Evolutionary conservation across 2,329 filamentous ascomycete species (phyloP).

Genomic region (Xylariaceae sp.): DNA sequence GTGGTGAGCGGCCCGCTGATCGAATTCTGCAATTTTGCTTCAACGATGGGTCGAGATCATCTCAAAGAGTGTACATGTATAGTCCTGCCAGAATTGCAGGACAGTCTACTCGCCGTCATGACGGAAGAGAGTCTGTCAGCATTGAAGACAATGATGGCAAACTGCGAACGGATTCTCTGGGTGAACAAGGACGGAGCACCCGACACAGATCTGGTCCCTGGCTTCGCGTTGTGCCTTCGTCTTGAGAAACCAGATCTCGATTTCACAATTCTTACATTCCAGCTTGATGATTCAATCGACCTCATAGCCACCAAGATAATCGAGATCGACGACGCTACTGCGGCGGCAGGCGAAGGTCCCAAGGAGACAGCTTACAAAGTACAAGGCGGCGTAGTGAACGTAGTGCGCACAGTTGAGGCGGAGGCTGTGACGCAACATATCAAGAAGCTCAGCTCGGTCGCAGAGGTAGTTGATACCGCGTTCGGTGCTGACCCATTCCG

Average conservation of each 20-base stretch:
- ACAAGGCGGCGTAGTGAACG: not conserved
- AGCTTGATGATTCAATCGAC: not conserved
- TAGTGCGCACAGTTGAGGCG: slow-evolving; percentile 4
- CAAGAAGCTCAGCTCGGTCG: slow-evolving; percentile 1
- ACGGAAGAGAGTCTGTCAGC: slow-evolving; percentile 2
- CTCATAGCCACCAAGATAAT: slow-evolving; percentile 2
- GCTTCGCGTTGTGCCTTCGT: slow-evolving; percentile 7
- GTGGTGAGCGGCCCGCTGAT: slow-evolving; percentile 3
- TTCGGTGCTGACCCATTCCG: slow-evolving; percentile 4
- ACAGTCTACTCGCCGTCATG: slow-evolving; percentile 1
- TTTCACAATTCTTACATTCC: slow-evolving; percentile 5
- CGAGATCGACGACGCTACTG: slow-evolving; percentile 4
- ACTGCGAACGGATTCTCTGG: slow-evolving; percentile 8
- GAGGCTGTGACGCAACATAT: slow-evolving; percentile 2
- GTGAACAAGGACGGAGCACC: slow-evolving; percentile 7
- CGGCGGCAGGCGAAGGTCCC: not conserved
- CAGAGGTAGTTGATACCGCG: not conserved
- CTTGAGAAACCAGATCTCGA: slow-evolving; percentile 6
- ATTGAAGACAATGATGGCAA: slow-evolving; percentile 9
- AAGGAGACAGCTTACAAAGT: slow-evolving; percentile 8
- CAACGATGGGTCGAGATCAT: slow-evolving; percentile 1
- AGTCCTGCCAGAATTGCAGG: slow-evolving; percentile 6
- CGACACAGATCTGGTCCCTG: slow-evolving; percentile 6
- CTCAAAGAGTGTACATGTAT: slow-evolving; percentile 5
- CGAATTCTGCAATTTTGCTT: slow-evolving; percentile 2